Base-by-base conservation (phyloP, 495 filamentous ascomycete species). In the Articulospora tetracladia region DNA sequence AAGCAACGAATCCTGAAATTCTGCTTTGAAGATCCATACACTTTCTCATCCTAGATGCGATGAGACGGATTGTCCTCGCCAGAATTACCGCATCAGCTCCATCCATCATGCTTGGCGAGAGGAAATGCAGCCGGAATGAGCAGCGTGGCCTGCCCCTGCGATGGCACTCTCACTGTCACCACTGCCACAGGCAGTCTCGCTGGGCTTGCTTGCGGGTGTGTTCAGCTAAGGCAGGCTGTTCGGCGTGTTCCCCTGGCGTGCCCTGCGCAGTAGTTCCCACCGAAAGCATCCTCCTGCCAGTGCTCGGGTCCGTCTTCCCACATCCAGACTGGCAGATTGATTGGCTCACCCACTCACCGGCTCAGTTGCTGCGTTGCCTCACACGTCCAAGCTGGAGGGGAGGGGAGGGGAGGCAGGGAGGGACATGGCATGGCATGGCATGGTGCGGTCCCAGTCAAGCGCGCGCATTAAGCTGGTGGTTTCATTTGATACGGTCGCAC, bases 301-400 rank as follows among this genome's bases (percentile, higher is more conserved):
- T 30, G 53, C 25, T 55, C 19, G 34, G 53, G 34, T 55, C 52
- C 53, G 53, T 44, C 53, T n/a, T 55, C 30, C 30, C 53, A 20
- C 25, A 26, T 15, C 50, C 15, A 53, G 28, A n/a, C 30, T 53
- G 26, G 48, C 17, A n/a, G 39, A 44, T 44, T 44, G 39, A 44
- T 44, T 44, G 39, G 39, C 39, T 44, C 39, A 12, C 17, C 39
- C 17, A 44, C 39, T 44, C 39, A 44, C 17, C 39, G 17, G 39
- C 39, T 44, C 15, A 7, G 39, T 44, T 44, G 39, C 39, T 15
- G 10, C n/a, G 39, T n/a, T n/a, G n/a, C n/a, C n/a, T n/a, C n/a
- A n/a, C n/a, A n/a, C n/a, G n/a, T n/a, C n/a, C n/a, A n/a, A n/a
- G n/a, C n/a, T n/a, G n/a, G n/a, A n/a, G n/a, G n/a, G n/a, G n/a